A percentile compares a stretch with the other conserved stretches of the same genome.
Conservation (phyloP, 148 eudicot species). For the Diospyros lotus region DNA sequence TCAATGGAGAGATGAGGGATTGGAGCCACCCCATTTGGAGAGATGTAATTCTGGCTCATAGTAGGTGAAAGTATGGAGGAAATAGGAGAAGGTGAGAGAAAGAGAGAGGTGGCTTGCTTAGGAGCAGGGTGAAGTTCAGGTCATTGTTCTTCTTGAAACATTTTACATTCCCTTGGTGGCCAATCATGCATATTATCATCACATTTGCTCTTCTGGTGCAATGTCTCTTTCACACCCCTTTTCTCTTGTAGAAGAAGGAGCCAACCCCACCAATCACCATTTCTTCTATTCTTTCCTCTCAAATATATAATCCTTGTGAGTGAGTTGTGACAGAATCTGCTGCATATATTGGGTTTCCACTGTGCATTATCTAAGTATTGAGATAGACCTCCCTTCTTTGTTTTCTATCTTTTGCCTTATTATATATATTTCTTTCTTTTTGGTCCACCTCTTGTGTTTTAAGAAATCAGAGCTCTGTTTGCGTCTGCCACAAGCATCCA, state of each 20-base stretch:
- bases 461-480: slow-evolving; percentile 26
- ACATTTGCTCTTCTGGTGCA: too few species aligned
- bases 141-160: too few species aligned
- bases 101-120: slow-evolving; percentile 7
- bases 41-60: slow-evolving; percentile 44
- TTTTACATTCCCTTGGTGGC: too few species aligned
- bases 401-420: too few species aligned
- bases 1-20: slow-evolving; percentile 82
- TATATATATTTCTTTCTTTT: slow-evolving; percentile 13
- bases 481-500: slow-evolving; percentile 29
- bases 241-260: too few species aligned
- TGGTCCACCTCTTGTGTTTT: slow-evolving; percentile 23
- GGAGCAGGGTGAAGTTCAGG: too few species aligned
- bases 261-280: too few species aligned
- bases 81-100: slow-evolving; percentile 18
- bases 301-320: too few species aligned
- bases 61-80: slow-evolving; percentile 27
- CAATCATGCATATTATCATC: too few species aligned
- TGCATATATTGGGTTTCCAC: background rate
- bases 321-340: slow-evolving; percentile 14
- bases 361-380: slow-evolving; percentile 14
- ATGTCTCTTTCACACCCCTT: too few species aligned
- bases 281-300: too few species aligned
- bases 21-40: slow-evolving; percentile 90
- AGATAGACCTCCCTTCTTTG: background rate